Percentiles rank a stretch among this genome's conserved stretches.
Evolutionary conservation across 441 rosid genomes (phyloP).

Genomic region (Iberis amara): DNA sequence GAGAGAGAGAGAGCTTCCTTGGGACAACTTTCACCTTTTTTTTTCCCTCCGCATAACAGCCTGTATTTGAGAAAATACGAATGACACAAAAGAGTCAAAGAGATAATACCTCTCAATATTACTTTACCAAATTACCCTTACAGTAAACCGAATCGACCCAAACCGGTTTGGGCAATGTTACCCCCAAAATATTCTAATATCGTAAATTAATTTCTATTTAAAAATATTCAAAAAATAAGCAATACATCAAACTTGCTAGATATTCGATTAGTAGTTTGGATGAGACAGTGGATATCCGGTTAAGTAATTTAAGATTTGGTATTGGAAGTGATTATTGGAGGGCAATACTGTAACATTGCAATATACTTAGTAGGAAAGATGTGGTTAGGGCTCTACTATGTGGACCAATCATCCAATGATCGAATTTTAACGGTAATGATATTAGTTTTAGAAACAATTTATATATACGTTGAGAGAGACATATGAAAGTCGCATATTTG

Average conservation of each 20-base stretch:
- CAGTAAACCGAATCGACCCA: neutral
- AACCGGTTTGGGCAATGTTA: conserved; percentile 2
- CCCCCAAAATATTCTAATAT: neutral
- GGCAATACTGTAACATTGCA: conserved; percentile 18
- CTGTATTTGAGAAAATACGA: conserved; percentile 21
- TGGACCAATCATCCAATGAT: conserved; percentile 31
- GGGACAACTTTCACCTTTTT: conserved; percentile 20
- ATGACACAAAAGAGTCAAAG: conserved; percentile 23
- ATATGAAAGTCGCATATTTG: conserved; percentile 13
- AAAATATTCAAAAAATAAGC: neutral
- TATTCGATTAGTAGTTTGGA: neutral
- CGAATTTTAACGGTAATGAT: conserved; percentile 27
- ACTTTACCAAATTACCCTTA: conserved; percentile 19
- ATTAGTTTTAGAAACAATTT: conserved; percentile 5
- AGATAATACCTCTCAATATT: conserved; percentile 5
- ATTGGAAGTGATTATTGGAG: too few species aligned
- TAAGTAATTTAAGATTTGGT: neutral
- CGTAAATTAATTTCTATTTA: neutral
- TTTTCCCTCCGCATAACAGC: conserved; percentile 27
- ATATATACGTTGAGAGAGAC: conserved; percentile 17
- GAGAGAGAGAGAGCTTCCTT: conserved; percentile 18
- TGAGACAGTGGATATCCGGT: neutral
- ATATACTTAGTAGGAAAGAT: conserved; percentile 16
- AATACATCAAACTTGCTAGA: neutral
- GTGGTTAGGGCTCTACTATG: conserved; percentile 28